Evolutionary conservation across 2,329 filamentous ascomycete species (phyloP), one percentile per base, ranked within the genome.

Genomic region (Aspergillus sp.): DNA sequence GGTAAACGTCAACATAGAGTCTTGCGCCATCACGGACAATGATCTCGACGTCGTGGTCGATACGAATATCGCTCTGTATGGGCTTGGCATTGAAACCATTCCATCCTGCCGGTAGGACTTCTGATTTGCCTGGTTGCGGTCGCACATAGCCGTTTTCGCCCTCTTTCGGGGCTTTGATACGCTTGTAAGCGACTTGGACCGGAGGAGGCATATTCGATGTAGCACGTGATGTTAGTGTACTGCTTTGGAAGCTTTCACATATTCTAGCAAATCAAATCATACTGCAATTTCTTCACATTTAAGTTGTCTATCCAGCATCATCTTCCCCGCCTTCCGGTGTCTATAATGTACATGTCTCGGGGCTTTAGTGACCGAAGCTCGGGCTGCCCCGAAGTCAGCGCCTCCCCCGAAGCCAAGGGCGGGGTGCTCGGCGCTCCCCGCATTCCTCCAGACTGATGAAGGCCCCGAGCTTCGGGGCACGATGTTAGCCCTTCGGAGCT

Each of bases 11-110:
- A 8, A 71, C 71, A 62, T 80, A 81, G 0, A 82, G 69, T 0
- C 68, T 68, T 10, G 62, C 68, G 19, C 81, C 80, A 61, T 82
- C 79, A 49, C 78, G 73, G 1, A 80, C 71, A 3, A 68, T 65
- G 41, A 82, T 77, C 39, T 76, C 74, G 30, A 81, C 75, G 64
- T 82, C 80, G 58, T 80, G 78, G 5, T 82, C 77, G n/a, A 81
- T 66, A 1, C 67, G 69, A 47, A 82, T 81, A 49, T 78, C 74
- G 52, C 69, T 74, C 52, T 68, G 64, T 13, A 78, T 65, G 6
- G 71, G 65, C 50, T 71, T 72, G 3, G 73, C 71, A 54, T 75
- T 68, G 64, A 77, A 71, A 11, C 73, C 71, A 50, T 74, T 75
- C 66, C 74, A 75, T 42, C 78, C 78, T 52, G 70, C 73, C 5